Conservation (phyloP, 805 yeast species). For the Ogataea allantospora region DNA sequence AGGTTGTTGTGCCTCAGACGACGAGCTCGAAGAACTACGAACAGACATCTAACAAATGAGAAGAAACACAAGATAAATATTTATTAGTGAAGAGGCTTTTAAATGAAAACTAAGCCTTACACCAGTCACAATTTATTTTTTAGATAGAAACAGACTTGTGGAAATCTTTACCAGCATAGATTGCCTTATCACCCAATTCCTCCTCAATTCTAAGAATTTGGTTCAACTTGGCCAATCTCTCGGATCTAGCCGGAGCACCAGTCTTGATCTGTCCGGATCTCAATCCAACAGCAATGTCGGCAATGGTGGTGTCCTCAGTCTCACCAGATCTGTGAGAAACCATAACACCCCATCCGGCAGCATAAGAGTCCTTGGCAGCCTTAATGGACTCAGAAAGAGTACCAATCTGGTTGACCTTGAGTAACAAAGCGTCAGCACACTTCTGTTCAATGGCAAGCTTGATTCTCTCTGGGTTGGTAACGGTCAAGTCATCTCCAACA, state of each 20-base stretch:
- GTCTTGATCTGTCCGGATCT: slow-evolving; percentile 99
- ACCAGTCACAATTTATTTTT: slow-evolving; percentile 4
- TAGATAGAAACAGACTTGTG: slow-evolving; percentile 47
- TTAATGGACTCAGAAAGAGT: slow-evolving; percentile 92
- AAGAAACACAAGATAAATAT: background rate
- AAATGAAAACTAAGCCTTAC: slow-evolving; percentile 1
- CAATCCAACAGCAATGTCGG: slow-evolving; percentile 96
- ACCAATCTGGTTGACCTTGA: slow-evolving; percentile 99
- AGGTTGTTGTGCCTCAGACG: background rate
- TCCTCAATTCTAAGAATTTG: slow-evolving; percentile 98
- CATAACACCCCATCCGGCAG: slow-evolving; percentile 99
- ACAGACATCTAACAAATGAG: background rate
- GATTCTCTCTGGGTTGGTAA: slow-evolving; percentile 95
- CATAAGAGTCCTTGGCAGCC: slow-evolving; percentile 93
- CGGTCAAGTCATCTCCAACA: slow-evolving; percentile 98
- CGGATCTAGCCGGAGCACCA: slow-evolving; percentile 99
- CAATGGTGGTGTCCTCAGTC: slow-evolving; percentile 98
- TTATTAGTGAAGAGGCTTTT: too few species aligned
- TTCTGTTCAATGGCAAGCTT: slow-evolving; percentile 95
- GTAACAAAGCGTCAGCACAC: slow-evolving; percentile 89
- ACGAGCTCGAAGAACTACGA: slow-evolving; percentile 6
- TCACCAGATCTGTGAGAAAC: slow-evolving; percentile 99
- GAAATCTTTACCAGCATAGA: slow-evolving; percentile 93
- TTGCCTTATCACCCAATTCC: slow-evolving; percentile 96
- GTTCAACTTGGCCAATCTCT: slow-evolving; percentile 98